Evolutionary conservation across 2,329 filamentous ascomycete species (phyloP), one percentile per base, ranked within the genome.

Genomic region (Sporothrix humicola): DNA sequence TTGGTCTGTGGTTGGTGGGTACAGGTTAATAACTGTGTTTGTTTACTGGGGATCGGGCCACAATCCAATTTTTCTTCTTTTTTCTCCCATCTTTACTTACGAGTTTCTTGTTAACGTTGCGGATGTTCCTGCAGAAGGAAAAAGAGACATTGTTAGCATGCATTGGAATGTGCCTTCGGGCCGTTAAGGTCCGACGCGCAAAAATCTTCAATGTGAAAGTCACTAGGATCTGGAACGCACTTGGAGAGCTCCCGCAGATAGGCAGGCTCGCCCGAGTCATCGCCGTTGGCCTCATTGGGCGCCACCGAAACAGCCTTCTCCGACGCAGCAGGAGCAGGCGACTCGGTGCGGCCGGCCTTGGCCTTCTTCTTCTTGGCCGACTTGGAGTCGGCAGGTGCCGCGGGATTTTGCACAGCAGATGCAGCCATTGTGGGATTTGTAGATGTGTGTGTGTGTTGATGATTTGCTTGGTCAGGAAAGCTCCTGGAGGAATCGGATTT

Each of bases 71-170:
- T 37, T 37, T 37, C 31, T 37, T 37, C 31, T 37, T 37, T 37
- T 37, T 37, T 37, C 31, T 37, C 31, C 31, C 31, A 37, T 37
- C 31, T 37, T 37, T 37, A 85, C 92, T 85, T 84, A 97, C 93
- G 79, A 98, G 91, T 85, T 98, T 98, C 89, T 98, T 98, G 86
- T 91, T 92, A 79, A 96, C 85, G 82, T 96, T 97, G 80, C 95
- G 94, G 79, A 98, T 93, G 82, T 90, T 94, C 87, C 94, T 97
- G 77, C 31, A 37, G 31, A 37, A 69, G 44, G 8, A 42, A 61
- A 61, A 31, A 50, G 3, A 44, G 8, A n/a, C 2, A 37, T 37
- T 5, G 68, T 59, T 50, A 71, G 68, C 59, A 71, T n/a, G 10
- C 48, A 69, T 63, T 58, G 46, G 10, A 9, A 26, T 20, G 31